These are phyloP conservation scores for Solanum bulbocastanum DNA, from an alignment of 257 asterid genomes.

Conservation along the genomic window DNA sequence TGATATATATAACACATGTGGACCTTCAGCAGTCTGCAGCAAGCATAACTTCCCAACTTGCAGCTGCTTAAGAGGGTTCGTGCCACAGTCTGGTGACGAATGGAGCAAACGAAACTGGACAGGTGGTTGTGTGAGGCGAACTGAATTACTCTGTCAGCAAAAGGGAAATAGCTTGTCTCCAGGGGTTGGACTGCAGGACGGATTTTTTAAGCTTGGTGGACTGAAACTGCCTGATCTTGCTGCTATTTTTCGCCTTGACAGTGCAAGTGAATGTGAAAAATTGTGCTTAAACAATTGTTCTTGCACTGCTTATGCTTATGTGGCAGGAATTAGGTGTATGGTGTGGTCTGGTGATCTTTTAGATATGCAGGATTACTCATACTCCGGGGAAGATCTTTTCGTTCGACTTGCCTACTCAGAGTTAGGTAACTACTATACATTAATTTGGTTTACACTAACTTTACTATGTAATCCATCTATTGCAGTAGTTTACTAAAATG, in stretches of 20 bases:
- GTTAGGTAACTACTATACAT: neutral
- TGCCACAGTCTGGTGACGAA: slow-evolving; percentile 1
- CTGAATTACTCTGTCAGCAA: slow-evolving; percentile 7
- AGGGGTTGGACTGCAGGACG: neutral
- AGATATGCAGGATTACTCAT: slow-evolving; percentile 14
- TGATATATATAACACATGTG: slow-evolving; percentile 17
- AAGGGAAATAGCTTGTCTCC: neutral
- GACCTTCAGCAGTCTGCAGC: slow-evolving; percentile 15
- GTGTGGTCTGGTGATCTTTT: slow-evolving; percentile 12
- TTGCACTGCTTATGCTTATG: slow-evolving; percentile 24
- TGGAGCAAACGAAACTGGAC: slow-evolving; percentile 25
- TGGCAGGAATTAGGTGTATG: slow-evolving; percentile 20
- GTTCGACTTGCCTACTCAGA: slow-evolving; percentile 14
- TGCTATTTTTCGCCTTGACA: neutral
- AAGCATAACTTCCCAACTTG: neutral
- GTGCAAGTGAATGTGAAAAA: neutral
- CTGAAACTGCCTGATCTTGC: slow-evolving; percentile 23
- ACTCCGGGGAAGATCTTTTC: slow-evolving; percentile 8
- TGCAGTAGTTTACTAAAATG: neutral
- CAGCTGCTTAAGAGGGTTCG: slow-evolving; percentile 15
- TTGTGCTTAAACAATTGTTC: slow-evolving; percentile 26
- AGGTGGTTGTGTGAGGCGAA: slow-evolving; percentile 14
- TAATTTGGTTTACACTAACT: neutral
- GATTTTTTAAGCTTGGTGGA: slow-evolving; percentile 8
- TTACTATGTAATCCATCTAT: neutral